Evolutionary conservation across 2,329 filamentous ascomycete species (phyloP).

Genomic region (Neopestalotiopsis sp.): DNA sequence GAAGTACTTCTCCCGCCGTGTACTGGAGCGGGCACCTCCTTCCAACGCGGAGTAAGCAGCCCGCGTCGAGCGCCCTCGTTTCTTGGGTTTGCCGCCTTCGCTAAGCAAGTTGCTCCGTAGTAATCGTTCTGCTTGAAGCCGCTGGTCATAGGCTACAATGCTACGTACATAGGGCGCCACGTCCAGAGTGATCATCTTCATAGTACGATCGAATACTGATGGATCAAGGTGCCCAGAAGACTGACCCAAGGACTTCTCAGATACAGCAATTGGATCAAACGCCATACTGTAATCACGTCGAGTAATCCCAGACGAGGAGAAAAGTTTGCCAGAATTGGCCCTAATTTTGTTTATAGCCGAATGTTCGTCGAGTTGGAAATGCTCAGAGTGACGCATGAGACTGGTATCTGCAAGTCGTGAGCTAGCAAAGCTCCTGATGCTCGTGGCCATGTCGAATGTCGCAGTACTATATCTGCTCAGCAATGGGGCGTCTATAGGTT

Average conservation of each 20-base stretch:
- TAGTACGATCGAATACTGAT: slow-evolving; percentile 78
- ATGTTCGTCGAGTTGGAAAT: slow-evolving; percentile 25
- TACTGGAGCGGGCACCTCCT: slow-evolving; percentile 70
- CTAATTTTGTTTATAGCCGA: slow-evolving; percentile 38
- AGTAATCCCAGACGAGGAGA: slow-evolving; percentile 36
- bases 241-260: slow-evolving; percentile 45
- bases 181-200: slow-evolving; percentile 71
- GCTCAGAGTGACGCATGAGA: neutral
- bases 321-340: slow-evolving; percentile 37
- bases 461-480: slow-evolving; percentile 37
- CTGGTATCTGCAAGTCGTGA: slow-evolving; percentile 19
- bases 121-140: slow-evolving; percentile 70
- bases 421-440: slow-evolving; percentile 39
- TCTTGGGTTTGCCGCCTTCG: slow-evolving; percentile 58
- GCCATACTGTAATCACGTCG: slow-evolving; percentile 61
- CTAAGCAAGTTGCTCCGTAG: slow-evolving; percentile 67
- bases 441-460: slow-evolving; percentile 35
- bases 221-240: slow-evolving; percentile 58
- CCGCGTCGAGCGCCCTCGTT: slow-evolving; percentile 72
- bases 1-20: slow-evolving; percentile 77
- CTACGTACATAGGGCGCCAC: slow-evolving; percentile 88
- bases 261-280: slow-evolving; percentile 64
- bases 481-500: slow-evolving; percentile 52
- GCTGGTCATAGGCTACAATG: slow-evolving; percentile 79
- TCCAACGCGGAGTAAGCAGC: slow-evolving; percentile 79